A percentile compares a stretch with the other conserved stretches of the same genome.
phyloP scores from a whole-genome alignment of 352 stramenopile genomes.

The Phytophthora multivora region DNA sequence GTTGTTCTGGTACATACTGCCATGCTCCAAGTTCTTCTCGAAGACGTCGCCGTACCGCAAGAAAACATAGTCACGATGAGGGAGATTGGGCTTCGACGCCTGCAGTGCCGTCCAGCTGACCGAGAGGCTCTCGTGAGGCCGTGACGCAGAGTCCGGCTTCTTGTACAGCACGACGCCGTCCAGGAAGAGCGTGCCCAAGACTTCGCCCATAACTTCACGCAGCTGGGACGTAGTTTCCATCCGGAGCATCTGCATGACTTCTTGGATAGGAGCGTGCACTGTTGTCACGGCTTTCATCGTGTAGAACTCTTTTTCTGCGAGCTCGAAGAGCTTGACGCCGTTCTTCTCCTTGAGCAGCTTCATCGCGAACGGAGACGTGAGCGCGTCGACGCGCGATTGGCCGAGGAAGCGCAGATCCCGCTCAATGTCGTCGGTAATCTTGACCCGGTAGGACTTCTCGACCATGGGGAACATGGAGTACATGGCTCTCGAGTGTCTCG shows the following conservation, averaged over 20 bases:
- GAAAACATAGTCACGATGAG: conserved; percentile 90
- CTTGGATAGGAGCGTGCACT: conserved; percentile 68
- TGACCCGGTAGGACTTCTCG: conserved; percentile 81
- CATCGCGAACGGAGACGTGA: conserved; percentile 85
- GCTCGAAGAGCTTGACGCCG: conserved; percentile 77
- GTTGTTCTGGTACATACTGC: conserved; percentile 55
- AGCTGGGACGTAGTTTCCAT: conserved; percentile 74
- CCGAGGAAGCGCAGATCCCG: conserved; percentile 84
- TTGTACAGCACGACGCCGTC: conserved; percentile 80
- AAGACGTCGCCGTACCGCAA: conserved; percentile 81
- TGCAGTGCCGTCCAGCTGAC: conserved; percentile 87
- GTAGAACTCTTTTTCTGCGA: conserved; percentile 84
- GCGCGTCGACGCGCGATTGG: conserved; percentile 79
- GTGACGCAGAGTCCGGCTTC: conserved; percentile 49
- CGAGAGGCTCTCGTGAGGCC: conserved; percentile 70
- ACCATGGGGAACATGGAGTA: conserved; percentile 88
- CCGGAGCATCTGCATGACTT: conserved; percentile 82
- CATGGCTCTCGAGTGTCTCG: conserved; percentile 15
- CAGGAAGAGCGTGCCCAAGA: conserved; percentile 86
- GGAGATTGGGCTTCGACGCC: conserved; percentile 80
- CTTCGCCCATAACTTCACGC: conserved; percentile 79
- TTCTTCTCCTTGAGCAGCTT: conserved; percentile 73
- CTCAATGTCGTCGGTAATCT: conserved; percentile 84
- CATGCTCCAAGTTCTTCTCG: conserved; percentile 69
- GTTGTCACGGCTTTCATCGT: conserved; percentile 84